Conservation (phyloP, 1,284 basidiomycete genomes). For the Trichosporon inkin region DNA sequence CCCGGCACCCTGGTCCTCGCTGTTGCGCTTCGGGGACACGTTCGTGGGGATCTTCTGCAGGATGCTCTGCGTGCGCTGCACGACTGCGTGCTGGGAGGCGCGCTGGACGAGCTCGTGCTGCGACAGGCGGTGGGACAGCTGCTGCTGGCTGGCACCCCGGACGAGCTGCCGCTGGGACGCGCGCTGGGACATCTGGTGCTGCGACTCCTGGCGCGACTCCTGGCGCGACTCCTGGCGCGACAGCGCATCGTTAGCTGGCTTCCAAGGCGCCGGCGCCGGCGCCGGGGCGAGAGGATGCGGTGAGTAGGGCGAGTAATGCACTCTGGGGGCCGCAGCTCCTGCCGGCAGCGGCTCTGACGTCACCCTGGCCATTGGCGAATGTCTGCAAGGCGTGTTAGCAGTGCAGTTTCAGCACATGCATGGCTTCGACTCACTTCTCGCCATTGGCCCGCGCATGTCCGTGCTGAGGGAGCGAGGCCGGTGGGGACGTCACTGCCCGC, state of each 20-base stretch:
- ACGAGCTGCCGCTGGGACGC: background rate
- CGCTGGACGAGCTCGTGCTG: background rate
- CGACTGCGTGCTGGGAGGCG: background rate
- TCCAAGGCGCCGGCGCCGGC: background rate
- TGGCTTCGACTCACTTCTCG: slow-evolving; percentile 1
- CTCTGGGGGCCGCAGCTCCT: background rate
- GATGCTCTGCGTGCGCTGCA: slow-evolving; percentile 2
- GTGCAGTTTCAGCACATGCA: background rate
- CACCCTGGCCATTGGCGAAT: background rate
- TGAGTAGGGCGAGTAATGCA: slow-evolving; percentile 6
- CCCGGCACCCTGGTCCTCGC: background rate
- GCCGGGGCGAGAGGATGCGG: background rate
- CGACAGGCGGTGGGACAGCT: background rate
- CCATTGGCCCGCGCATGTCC: background rate
- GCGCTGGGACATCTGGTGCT: background rate
- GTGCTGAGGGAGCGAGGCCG: background rate
- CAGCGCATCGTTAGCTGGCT: background rate
- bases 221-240: background rate
- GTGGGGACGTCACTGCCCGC: background rate
- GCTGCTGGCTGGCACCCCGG: background rate
- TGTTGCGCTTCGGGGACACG: background rate
- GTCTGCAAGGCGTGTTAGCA: background rate
- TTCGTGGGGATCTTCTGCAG: background rate
- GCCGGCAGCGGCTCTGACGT: slow-evolving; percentile 4
- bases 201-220: background rate